Evolutionary conservation across 2,329 filamentous ascomycete genomes (phyloP).

Genomic region (Alternaria atra): DNA sequence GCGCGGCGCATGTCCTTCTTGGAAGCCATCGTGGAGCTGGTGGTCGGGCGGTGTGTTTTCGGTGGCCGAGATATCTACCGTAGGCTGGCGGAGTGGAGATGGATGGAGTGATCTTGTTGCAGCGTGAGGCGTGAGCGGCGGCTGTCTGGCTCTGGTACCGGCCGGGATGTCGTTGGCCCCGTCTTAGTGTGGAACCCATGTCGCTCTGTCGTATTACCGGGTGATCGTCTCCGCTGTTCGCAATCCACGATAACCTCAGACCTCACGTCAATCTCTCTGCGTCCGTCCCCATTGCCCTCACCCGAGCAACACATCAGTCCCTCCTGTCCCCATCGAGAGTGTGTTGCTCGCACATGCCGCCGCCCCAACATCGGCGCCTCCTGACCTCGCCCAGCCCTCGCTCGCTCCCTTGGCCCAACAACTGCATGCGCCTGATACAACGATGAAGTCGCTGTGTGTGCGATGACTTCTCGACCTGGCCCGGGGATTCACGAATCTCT

Average conservation of each 20-base stretch:
- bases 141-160: conserved; percentile 1
- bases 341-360: conserved; percentile 22
- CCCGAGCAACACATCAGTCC: conserved; percentile 14
- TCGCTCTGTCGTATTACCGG: conserved; percentile 17
- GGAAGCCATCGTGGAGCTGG: conserved; percentile 64
- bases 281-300: conserved; percentile 6
- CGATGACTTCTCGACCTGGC: conserved; percentile 56
- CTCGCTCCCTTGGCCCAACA: conserved; percentile 26
- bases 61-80: conserved; percentile 14
- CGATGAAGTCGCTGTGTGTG: conserved; percentile 52
- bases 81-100: conserved; percentile 17
- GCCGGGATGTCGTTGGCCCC: conserved; percentile 6
- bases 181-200: conserved; percentile 14
- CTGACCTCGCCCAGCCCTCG: conserved; percentile 24
- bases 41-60: conserved; percentile 24
- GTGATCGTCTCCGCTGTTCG: conserved; percentile 23
- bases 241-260: conserved; percentile 22
- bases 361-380: conserved; percentile 10
- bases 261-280: conserved; percentile 12
- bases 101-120: conserved; percentile 26
- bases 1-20: conserved; percentile 79
- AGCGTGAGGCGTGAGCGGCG: conserved; percentile 7
- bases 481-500: conserved; percentile 51
- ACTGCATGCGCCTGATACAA: conserved; percentile 43
- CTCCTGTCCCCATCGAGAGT: conserved; percentile 7